phyloP scores from a whole-genome alignment of 2,329 filamentous ascomycete genomes.

The Pseudocercospora fuligena region DNA sequence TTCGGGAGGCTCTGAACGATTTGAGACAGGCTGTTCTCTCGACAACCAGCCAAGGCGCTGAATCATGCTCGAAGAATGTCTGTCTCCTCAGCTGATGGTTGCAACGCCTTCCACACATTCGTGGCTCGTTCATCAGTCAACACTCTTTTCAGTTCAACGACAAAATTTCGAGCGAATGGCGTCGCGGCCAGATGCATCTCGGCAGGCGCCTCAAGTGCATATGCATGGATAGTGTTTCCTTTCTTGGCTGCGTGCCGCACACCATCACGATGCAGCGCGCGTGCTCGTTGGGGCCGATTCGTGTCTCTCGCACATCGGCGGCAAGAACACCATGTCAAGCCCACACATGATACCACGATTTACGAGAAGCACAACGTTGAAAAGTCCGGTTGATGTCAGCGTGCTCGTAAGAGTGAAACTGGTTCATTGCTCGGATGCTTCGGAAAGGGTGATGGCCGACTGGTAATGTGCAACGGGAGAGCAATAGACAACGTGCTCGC shows the following conservation, averaged over 20 bases:
- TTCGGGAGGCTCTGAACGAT: not conserved
- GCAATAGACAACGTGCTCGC: too few relatives aligned
- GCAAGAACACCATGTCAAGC: not conserved
- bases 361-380: not conserved
- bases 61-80: not conserved
- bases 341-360: not conserved
- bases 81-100: not conserved
- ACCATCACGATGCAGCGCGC: not conserved
- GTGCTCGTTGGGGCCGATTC: not conserved
- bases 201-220: not conserved
- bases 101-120: not conserved
- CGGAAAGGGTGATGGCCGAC: not conserved
- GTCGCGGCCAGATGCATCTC: not conserved
- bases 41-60: conserved; percentile 1
- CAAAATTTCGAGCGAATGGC: not conserved
- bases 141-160: not conserved
- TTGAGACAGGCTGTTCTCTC: not conserved
- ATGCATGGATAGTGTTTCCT: not conserved
- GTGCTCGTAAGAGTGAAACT: not conserved
- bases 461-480: too few relatives aligned
- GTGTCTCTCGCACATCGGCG: not conserved
- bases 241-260: not conserved
- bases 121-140: not conserved
- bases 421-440: conserved; percentile 2
- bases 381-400: not conserved